Base-by-base conservation (phyloP, 495 filamentous ascomycete genomes). In the Xylaria longipes region DNA sequence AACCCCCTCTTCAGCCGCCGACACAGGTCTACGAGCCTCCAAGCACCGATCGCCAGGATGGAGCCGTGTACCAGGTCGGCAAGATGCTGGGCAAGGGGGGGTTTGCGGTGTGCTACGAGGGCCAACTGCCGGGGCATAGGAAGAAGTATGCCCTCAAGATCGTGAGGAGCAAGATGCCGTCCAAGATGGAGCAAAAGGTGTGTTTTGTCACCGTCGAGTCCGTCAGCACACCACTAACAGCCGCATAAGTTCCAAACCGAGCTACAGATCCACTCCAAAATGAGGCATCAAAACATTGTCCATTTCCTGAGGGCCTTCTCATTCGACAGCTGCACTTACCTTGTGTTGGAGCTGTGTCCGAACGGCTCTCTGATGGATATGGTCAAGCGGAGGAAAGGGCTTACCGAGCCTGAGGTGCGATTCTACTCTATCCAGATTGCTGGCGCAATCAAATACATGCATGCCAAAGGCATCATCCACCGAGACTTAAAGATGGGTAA, bases 361-460 rank as follows among this genome's bases (percentile, higher is more conserved):
- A 98, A 98, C 77, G 97, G 97, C 66, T 98, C 94, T n/a, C 87
- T 99, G 43, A 97, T 97, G 91, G 97, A 98, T 78, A 97, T 98
- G 92, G 90, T 99, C 57, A 94, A 94, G 78, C 91, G 92, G 75
- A 85, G 97, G 73, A 94, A 91, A 75, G 93, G 89, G 33, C 83
- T 98, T 29, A 97, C 93, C 20, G 90, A 97, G 76, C 93, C 95
- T 0, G 97, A 99, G 80, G 92, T 97, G 15, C 87, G 97, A 69
- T 93, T 94, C 65, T 95, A 95, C 78, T 91, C 95, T 72, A 90
- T 99, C 50, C 97, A 99, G 82, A 93, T 97, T 41, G 91, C 94
- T 68, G 95, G 97, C 31, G 97, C 95, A 25, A 92, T 99, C 76
- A 98, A 98, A 78, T 99, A 98, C 76, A 91, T 99, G 80, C 97